Conservation (phyloP, 148 eudicot species). For the Persicaria tinctoria region DNA sequence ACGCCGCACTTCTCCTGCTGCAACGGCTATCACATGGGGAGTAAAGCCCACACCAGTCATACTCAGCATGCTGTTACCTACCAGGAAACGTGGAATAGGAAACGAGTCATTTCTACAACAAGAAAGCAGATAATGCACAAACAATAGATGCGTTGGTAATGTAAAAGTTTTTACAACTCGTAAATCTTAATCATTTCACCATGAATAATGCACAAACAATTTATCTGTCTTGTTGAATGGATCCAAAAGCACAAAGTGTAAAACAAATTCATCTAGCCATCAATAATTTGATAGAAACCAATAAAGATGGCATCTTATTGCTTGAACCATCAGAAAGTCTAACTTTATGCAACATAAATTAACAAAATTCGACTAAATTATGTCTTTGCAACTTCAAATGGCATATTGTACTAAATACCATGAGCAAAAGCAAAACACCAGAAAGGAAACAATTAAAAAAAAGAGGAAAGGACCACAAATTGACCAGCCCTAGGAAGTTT, state of each 20-base stretch:
- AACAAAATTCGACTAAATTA: not conserved
- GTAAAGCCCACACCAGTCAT: constrained; percentile 57
- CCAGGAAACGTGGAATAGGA: not conserved
- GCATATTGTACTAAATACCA: too few species aligned
- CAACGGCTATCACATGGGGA: constrained; percentile 45
- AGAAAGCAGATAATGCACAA: not conserved
- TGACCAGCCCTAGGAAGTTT: not conserved
- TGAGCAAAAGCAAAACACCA: too few species aligned
- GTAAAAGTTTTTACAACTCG: not conserved
- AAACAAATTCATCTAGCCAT: not conserved
- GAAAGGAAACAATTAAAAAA: too few species aligned
- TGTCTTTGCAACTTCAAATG: not conserved
- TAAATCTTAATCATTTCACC: too few species aligned
- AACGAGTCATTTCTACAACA: not conserved
- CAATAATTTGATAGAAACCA: not conserved
- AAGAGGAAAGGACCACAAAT: not conserved
- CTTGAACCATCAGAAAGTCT: too few species aligned
- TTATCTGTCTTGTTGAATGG: not conserved
- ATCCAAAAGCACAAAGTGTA: not conserved
- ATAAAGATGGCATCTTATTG: too few species aligned
- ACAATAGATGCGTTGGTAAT: not conserved
- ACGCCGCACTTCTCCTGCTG: constrained; percentile 39
- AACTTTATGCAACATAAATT: not conserved
- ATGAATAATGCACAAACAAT: constrained; percentile 10
- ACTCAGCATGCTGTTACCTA: constrained; percentile 63